Base-by-base conservation (phyloP, 1,284 basidiomycete species). In the Xerocomus amazonicus region DNA sequence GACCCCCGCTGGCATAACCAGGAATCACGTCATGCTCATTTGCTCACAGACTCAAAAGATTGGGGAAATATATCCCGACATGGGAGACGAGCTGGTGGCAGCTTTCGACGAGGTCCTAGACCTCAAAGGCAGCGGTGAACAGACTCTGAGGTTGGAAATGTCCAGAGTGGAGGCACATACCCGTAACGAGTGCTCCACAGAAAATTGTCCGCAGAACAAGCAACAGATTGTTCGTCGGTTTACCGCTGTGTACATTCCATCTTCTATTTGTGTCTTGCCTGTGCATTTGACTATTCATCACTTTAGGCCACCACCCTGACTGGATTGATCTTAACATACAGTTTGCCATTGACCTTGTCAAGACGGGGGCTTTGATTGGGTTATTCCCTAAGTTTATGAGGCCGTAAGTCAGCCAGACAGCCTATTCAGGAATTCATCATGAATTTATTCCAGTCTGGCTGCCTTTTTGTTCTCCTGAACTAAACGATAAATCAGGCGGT, bases 161-260 rank as follows among this genome's bases (percentile, higher is more conserved):
- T 40, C 4, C 41, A 72, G 70, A 66, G 26, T 44, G 43, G 43
- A 44, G 35, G 12, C 3, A 10, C 17, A 16, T 42, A 26, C 23
- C 36, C 6, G 19, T 10, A 10, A 4, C 31, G 17, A 29, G 40
- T 1, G 48, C 38, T 19, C 10, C 63, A 6, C 53, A 51, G 39
- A 42, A 61, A 13, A 55, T 74, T 6, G 52, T 72, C 7, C 61
- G 65, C 36, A 59, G 69, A 26, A 55, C 62, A 13, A 70, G 53
- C 35, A 73, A 71, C 47, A 63, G 75, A 12, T 44, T 68, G 8
- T 71, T 75, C 45, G 67, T 75, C 31, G 73, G 74, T 2, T 56
- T 68, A 8, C 73, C 73, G 5, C 48, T 73, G n/a, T 76, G 73
- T 74, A 48, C 5, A 66, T 38, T 23, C 19, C 19, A 23, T 9